Base-by-base conservation (phyloP, 148 eudicot genomes). In the Vaccinium macrocarpon region DNA sequence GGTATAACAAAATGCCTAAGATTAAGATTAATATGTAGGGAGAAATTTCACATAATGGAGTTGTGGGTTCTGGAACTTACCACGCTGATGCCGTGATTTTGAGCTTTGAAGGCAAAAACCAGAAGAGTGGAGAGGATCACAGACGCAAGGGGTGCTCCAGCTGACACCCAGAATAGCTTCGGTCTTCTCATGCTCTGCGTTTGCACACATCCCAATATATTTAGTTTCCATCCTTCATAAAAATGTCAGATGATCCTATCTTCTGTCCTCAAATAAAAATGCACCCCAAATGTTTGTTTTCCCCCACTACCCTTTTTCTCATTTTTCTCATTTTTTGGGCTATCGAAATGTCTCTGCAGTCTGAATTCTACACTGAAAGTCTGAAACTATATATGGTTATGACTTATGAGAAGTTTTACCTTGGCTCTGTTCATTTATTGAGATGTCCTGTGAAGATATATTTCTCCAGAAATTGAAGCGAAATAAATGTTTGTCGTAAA, bases 141-240 rank as follows among this genome's bases (percentile, higher is more conserved):
- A 71, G 93, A 90, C 81, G 82, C 75, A 78, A 92, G 88, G n/a
- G 94, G 94, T 81, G 92, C 94, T 82, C 91, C 92, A 61, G 94
- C 94, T 81, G 94, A 89, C 64, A 92, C 90, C 94, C 94, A 92
- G 83, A 92, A 92, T 50, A 92, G 80, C 88, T 86, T 91, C 81
- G 90, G 91, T 38, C 86, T 90, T 82, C 81, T 91, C 80, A 89
- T 92, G 82, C 92, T 86, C 94, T 92, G 89, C 84, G 25, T 68
- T 68, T 2, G 6, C 68, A 72, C 61, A 74, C 81, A 32, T 81
- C 7, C 18, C 77, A 23, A n/a, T 25, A 42, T 9, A 6, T 53
- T 38, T 27, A 19, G 11, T 11, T 61, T 49, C 6, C 25, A 83
- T 29, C 11, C 21, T 52, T 27, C 16, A 29, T 19, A 21, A n/a